These are phyloP conservation scores for Lactifluus echinatus DNA, from an alignment of 768 basidiomycete genomes.

Conservation along the genomic window DNA sequence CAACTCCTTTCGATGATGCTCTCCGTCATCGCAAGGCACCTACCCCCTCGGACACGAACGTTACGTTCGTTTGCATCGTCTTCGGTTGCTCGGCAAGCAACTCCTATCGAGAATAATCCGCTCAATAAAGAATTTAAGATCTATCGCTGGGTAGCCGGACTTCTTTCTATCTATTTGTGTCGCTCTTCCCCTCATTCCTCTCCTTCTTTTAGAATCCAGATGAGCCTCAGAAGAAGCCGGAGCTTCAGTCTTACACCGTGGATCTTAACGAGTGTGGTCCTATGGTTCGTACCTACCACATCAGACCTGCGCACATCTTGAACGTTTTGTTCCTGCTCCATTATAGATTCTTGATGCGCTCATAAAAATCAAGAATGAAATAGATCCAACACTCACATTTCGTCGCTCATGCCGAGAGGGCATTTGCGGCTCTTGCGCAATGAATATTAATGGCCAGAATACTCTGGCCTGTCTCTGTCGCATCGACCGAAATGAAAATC, in stretches of 20 bases:
- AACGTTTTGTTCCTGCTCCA: not conserved
- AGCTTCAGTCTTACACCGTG: conserved; percentile 81
- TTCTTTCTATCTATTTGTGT: not conserved
- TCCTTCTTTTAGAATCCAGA: conserved; percentile 70
- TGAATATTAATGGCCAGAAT: conserved; percentile 99
- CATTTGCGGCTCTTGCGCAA: conserved; percentile 96
- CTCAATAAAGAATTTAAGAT: conserved; percentile 94
- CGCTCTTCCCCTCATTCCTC: not conserved
- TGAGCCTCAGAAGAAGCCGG: conserved; percentile 84
- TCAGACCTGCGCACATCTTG: not conserved
- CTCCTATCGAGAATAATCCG: conserved; percentile 56
- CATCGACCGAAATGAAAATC: conserved; percentile 67
- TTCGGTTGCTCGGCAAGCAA: conserved; percentile 29
- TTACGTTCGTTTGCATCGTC: conserved; percentile 27
- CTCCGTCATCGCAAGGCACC: conserved; percentile 1
- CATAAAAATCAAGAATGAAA: conserved; percentile 98
- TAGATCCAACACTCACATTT: conserved; percentile 96
- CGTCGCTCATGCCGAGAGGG: conserved; percentile 89
- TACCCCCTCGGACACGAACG: not conserved
- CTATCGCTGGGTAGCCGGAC: conserved; percentile 82
- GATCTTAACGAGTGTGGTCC: conserved; percentile 94
- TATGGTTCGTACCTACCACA: conserved; percentile 48
- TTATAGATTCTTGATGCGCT: conserved; percentile 81
- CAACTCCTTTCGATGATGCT: too few relatives aligned
- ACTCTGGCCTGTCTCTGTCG: conserved; percentile 95